phyloP scores from a whole-genome alignment of 176 grass and related monocot genomes.

The Tillandsia fasciculata region DNA sequence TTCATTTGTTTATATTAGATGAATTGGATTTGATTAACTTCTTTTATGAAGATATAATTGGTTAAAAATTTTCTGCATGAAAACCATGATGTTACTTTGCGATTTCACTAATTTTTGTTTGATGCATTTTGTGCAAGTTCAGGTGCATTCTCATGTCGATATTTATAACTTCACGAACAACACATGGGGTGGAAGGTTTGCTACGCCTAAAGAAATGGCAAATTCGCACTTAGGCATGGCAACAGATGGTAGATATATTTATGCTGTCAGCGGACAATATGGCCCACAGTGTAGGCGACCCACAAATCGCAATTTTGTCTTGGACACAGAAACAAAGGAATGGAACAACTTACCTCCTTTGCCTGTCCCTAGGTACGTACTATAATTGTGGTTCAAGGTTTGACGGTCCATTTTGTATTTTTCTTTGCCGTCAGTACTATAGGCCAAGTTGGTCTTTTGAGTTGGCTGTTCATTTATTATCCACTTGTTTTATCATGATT shows the following conservation, averaged over 20 bases:
- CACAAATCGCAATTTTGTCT: constrained; percentile 55
- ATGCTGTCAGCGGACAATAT: constrained; percentile 65
- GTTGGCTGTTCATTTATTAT: neutral
- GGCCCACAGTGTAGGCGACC: constrained; percentile 62
- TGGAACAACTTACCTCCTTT: constrained; percentile 65
- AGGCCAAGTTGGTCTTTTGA: neutral
- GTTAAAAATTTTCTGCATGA: neutral
- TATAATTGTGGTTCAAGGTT: neutral
- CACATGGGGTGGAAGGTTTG: constrained; percentile 57
- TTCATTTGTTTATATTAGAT: neutral
- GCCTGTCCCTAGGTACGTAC: constrained; percentile 54
- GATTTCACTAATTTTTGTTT: constrained; percentile 16
- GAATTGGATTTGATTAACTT: neutral
- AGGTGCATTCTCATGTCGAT: constrained; percentile 95
- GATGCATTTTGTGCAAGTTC: neutral
- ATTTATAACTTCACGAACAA: constrained; percentile 76
- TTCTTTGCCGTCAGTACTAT: neutral
- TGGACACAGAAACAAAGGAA: constrained; percentile 61
- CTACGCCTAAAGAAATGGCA: constrained; percentile 76
- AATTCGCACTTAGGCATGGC: constrained; percentile 77
- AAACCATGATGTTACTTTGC: constrained; percentile 2
- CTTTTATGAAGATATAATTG: neutral
- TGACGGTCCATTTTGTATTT: neutral
- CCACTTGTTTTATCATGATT: neutral
- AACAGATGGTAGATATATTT: constrained; percentile 77